Base-by-base conservation (phyloP, 2,329 filamentous ascomycete genomes). In the Botrytis fabae region DNA sequence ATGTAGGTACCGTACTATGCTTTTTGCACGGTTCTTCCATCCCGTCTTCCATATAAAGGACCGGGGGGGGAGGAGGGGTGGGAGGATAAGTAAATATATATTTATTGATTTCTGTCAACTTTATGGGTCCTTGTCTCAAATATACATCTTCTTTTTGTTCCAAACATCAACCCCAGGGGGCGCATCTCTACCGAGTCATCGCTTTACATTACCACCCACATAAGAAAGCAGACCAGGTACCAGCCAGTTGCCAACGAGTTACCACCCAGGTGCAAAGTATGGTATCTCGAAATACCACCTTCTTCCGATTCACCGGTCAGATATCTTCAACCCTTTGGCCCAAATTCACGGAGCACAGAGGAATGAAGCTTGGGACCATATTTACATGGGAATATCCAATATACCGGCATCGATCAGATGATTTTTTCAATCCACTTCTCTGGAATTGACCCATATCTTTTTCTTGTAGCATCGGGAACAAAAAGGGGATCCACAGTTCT, bases 401-500 rank as follows among this genome's bases (percentile, higher is more conserved):
- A 51, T 38, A 51, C 28, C 14, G 25, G 8, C 32, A 54, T 66
- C 64, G 32, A 66, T 66, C 64, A 66, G 64, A 66, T 54, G 64
- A 54, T 54, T 54, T 66, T 54, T 66, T 35, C 32, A 54, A 40
- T 54, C 64, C 64, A 66, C 64, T 66, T 54, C 63, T 38, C 44
- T 66, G 44, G 44, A 66, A 66, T 51, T 38, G 63, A 66, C 63
- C 63, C 63, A 66, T 66, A 66, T 66, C 63, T 66, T 66, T 66
- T 48, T 38, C 25, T 48, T 22, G 32, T 38, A 51, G 46, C 35
- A 54, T 66, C 64, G 64, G 64, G 32, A 66, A 40, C 44, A 38
- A 66, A 51, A 66, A 40, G 35, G 46, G 46, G 32, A 66, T 66
- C 64, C 64, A 66, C 46, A 66, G 64, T 66, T 28, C 22, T 66